Conservation (phyloP, 257 asterid genomes). For the Solanum ossicruentum region DNA sequence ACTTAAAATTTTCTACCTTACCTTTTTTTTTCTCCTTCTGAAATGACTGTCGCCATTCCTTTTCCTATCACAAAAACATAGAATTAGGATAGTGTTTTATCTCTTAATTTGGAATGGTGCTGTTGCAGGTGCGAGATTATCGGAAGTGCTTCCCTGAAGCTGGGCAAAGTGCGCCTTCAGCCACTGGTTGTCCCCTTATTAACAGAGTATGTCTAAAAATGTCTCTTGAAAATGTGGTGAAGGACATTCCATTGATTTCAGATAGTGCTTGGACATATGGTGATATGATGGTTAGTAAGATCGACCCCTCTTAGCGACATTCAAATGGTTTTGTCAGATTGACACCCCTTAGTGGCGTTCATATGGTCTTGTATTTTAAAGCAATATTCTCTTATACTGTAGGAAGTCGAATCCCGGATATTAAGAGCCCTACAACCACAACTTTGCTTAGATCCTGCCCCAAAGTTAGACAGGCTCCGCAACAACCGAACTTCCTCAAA, state of each 20-base stretch:
- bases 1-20: background rate
- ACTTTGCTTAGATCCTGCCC: slow-evolving; percentile 71
- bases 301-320: slow-evolving; percentile 6
- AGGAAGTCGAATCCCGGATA: slow-evolving; percentile 98
- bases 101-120: background rate
- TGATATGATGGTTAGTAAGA: slow-evolving; percentile 80
- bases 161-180: slow-evolving; percentile 29
- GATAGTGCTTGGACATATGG: slow-evolving; percentile 91
- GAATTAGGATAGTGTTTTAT: background rate
- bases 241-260: slow-evolving; percentile 82
- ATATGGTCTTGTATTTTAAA: slow-evolving; percentile 6
- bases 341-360: slow-evolving; percentile 2
- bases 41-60: background rate
- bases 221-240: slow-evolving; percentile 87
- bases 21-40: background rate
- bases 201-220: slow-evolving; percentile 61
- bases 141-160: slow-evolving; percentile 55
- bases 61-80: background rate
- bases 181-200: slow-evolving; percentile 37
- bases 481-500: slow-evolving; percentile 32
- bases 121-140: slow-evolving; percentile 75
- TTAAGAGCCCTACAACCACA: slow-evolving; percentile 86
- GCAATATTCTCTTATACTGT: slow-evolving; percentile 18
- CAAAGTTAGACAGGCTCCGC: slow-evolving; percentile 56
- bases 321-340: background rate